Percentiles rank a stretch among this genome's conserved stretches.
phyloP scores from a whole-genome alignment of 139 green algal genomes.

The Chlamydomonas sp. region DNA sequence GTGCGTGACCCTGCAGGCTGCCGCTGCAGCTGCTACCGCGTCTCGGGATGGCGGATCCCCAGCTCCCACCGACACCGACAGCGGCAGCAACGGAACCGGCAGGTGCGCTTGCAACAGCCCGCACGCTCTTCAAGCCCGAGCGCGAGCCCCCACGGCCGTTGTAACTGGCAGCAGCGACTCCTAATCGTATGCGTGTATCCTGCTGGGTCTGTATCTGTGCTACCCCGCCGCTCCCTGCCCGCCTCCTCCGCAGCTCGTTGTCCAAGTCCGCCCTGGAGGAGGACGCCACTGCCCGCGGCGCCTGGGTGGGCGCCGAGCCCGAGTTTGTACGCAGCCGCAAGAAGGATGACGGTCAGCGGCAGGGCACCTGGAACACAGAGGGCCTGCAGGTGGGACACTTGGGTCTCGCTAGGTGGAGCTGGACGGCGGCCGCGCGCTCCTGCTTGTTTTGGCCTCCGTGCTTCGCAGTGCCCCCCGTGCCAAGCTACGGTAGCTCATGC shows the following conservation, averaged over 20 bases:
- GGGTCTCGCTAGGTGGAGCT: conserved; percentile 1
- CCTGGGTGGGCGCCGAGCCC: conserved; percentile 47
- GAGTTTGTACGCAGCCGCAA: conserved; percentile 89
- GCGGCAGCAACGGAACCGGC: conserved; percentile 1
- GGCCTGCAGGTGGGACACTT: conserved; percentile 50
- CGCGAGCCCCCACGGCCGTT: no score
- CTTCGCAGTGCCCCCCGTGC: no score
- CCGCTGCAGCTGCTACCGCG: no score
- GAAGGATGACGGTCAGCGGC: conserved; percentile 71
- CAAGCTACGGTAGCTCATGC: no score
- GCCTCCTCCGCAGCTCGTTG: not conserved
- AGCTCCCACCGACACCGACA: not conserved
- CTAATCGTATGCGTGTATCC: no score
- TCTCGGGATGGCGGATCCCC: no score
- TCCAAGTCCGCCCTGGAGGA: conserved; percentile 18
- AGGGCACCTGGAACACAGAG: conserved; percentile 73
- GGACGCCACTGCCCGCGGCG: not conserved
- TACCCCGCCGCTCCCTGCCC: not conserved
- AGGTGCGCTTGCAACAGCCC: conserved; percentile 29
- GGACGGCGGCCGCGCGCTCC: not conserved
- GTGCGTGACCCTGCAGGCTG: no score
- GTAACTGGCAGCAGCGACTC: no score
- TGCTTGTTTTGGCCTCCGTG: no score
- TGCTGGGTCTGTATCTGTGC: not conserved
- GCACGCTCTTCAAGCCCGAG: no score